Percentiles rank a stretch among this genome's conserved stretches.
Evolutionary conservation across 202 grass and related monocot species (phyloP).

Genomic region (Setaria italica): DNA sequence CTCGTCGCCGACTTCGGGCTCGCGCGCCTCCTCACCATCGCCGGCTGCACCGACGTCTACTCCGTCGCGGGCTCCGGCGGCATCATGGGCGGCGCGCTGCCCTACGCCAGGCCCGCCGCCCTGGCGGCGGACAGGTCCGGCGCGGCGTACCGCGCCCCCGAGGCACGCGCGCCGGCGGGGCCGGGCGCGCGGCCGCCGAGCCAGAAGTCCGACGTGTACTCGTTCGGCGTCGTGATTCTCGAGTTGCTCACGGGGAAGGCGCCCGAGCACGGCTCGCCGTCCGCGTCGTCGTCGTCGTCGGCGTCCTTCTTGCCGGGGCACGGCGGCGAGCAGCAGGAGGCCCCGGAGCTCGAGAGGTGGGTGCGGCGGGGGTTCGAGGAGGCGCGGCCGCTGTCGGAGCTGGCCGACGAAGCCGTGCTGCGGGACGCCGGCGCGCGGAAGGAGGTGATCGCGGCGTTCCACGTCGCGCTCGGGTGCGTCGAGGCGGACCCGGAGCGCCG

Average conservation of each 20-base stretch:
- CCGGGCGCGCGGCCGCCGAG: slow-evolving; percentile 25
- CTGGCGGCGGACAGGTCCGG: slow-evolving; percentile 33
- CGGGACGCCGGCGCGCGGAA: slow-evolving; percentile 61
- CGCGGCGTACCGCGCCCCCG: slow-evolving; percentile 68
- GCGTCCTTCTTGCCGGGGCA: slow-evolving; percentile 7
- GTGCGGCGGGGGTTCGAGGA: slow-evolving; percentile 70
- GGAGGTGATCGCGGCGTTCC: slow-evolving; percentile 60
- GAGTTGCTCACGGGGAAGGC: slow-evolving; percentile 78
- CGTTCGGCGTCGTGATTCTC: slow-evolving; percentile 75
- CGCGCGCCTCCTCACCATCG: slow-evolving; percentile 55
- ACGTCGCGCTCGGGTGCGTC: background rate
- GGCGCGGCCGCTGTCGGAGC: slow-evolving; percentile 63
- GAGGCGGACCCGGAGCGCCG: slow-evolving; percentile 46
- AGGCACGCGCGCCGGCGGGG: slow-evolving; percentile 40
- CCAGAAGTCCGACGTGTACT: slow-evolving; percentile 78
- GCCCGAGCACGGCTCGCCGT: slow-evolving; percentile 60
- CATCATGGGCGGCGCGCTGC: slow-evolving; percentile 52
- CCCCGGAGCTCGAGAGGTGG: slow-evolving; percentile 71
- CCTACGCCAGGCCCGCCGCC: slow-evolving; percentile 49
- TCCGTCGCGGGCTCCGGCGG: slow-evolving; percentile 20
- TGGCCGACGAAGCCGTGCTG: slow-evolving; percentile 58
- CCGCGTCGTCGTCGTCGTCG: background rate
- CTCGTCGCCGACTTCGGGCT: slow-evolving; percentile 81
- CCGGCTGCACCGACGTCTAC: slow-evolving; percentile 46
- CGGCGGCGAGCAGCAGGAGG: slow-evolving; percentile 34